Evolutionary conservation across 164 flowering plant genomes (phyloP).

Genomic region (Warburgia ugandensis): DNA sequence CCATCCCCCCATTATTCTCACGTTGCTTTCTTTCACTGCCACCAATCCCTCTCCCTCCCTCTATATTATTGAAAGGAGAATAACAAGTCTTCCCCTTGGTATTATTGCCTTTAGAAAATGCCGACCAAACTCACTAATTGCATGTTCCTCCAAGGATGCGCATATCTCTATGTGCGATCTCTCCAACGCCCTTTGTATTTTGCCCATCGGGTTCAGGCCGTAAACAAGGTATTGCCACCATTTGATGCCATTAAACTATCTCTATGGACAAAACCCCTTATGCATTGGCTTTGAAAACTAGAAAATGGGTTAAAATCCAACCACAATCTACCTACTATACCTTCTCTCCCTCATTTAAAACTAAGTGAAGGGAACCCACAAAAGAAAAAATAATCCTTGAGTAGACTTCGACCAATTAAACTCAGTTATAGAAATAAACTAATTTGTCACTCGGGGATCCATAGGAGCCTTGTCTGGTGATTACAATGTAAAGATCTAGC

Average conservation of each 20-base stretch:
- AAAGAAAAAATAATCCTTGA: not conserved
- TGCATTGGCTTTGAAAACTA: conserved; percentile 8
- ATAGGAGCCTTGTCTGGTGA: too few species aligned
- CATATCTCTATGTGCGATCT: conserved; percentile 10
- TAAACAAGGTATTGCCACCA: conserved; percentile 3
- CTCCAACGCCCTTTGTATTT: not conserved
- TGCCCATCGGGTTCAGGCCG: not conserved
- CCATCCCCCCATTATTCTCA: conserved; percentile 6
- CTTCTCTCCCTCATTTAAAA: not conserved
- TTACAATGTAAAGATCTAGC: too few species aligned
- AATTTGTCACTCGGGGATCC: too few species aligned
- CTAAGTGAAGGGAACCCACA: not conserved
- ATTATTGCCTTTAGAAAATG: conserved; percentile 22
- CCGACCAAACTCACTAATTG: conserved; percentile 25
- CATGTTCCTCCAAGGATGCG: conserved; percentile 18
- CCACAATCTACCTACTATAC: conserved; percentile 8
- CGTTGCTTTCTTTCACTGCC: conserved; percentile 13
- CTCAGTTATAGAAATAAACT: too few species aligned
- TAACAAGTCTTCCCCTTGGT: conserved; percentile 6
- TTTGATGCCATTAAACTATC: conserved; percentile 2
- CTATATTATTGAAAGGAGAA: conserved; percentile 4
- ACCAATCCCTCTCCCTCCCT: not conserved
- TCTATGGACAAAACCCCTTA: not conserved
- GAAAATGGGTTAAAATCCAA: conserved; percentile 3
- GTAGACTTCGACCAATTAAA: not conserved